Conservation (phyloP, 768 basidiomycete genomes). For the Psilocybe cubensis region DNA sequence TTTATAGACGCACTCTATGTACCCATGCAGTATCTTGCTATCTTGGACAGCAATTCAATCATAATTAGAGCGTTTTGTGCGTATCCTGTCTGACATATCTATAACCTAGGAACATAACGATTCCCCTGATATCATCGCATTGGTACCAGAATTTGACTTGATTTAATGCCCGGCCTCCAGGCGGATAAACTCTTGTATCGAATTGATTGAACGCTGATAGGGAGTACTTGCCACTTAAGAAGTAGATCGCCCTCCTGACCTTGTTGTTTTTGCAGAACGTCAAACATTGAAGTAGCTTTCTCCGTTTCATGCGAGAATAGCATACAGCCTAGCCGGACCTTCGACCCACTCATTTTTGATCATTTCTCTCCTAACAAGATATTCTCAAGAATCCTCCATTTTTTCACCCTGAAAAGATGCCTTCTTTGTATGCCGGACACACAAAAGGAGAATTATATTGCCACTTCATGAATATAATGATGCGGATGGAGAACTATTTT, state of each 20-base stretch:
- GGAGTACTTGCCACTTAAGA: neutral
- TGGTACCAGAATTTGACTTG: neutral
- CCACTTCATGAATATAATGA: no score
- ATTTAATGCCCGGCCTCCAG: neutral
- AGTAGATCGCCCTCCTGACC: neutral
- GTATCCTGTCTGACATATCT: neutral
- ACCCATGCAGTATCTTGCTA: neutral
- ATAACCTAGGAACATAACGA: neutral
- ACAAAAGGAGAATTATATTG: no score
- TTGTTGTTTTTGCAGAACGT: no score
- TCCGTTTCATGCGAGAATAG: no score
- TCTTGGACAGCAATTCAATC: neutral
- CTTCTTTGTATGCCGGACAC: no score
- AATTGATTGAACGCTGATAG: neutral
- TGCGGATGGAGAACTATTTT: neutral
- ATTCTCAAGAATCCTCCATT: no score
- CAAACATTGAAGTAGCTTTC: no score
- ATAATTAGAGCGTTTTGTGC: neutral
- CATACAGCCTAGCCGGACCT: no score
- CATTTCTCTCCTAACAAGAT: no score
- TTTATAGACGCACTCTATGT: neutral
- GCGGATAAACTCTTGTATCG: neutral
- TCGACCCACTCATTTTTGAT: no score
- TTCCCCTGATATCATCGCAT: neutral
- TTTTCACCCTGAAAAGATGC: no score